These are phyloP conservation scores for Stachybotrys echinatus DNA, from an alignment of 2,329 filamentous ascomycete genomes.

Conservation along the genomic window DNA sequence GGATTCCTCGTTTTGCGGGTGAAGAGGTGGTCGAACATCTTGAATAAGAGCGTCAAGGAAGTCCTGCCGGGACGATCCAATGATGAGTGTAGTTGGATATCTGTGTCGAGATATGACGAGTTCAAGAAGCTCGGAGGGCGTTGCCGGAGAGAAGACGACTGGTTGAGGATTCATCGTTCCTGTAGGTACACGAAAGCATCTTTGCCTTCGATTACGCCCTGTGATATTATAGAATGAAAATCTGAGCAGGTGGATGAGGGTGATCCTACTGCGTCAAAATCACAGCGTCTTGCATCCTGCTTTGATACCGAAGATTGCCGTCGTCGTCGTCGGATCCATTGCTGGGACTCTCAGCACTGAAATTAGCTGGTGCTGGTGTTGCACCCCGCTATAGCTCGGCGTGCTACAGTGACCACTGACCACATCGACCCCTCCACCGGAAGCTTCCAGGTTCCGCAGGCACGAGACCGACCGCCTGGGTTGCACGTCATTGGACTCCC, in stretches of 20 bases:
- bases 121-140: slow-evolving; percentile 58
- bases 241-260: no score
- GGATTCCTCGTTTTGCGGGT: not conserved
- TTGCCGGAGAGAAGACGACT: slow-evolving; percentile 44
- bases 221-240: no score
- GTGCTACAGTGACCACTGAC: not conserved
- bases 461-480: not conserved
- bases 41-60: slow-evolving; percentile 58
- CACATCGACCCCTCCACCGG: slow-evolving; percentile 4
- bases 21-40: slow-evolving; percentile 31
- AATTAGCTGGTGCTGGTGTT: no score
- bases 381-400: not conserved
- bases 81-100: slow-evolving; percentile 60
- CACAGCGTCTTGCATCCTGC: no score
- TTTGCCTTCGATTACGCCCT: no score
- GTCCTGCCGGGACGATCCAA: slow-evolving; percentile 60
- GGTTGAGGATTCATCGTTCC: slow-evolving; percentile 20
- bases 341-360: no score
- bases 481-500: not conserved
- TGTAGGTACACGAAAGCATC: no score
- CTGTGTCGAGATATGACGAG: slow-evolving; percentile 53
- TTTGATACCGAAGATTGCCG: no score
- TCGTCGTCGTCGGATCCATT: no score
- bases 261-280: no score
- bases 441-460: not conserved